Base-by-base conservation (phyloP, 2,329 filamentous ascomycete genomes). In the Didymosphaeria variabile region DNA sequence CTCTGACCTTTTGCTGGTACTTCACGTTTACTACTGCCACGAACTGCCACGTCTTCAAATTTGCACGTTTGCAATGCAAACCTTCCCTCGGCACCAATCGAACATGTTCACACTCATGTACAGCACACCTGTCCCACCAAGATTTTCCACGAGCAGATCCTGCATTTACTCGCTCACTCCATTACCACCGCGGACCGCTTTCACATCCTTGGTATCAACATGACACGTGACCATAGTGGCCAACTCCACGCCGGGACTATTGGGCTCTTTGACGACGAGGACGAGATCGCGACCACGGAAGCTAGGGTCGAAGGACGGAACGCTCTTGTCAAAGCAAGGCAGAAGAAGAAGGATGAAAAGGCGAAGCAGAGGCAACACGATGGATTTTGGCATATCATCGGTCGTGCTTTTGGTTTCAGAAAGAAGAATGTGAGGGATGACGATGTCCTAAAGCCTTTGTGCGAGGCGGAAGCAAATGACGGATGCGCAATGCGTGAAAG, bases 231-330 rank as follows among this genome's bases (percentile, higher is more conserved):
- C 38, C 42, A 17, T 29, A 32, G 64, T 45, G 50, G 58, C n/a
- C 55, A 62, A 45, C 58, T 57, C 4, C 68, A 70, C 59, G 60
- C 66, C 2, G 68, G 66, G 19, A 50, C 53, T 46, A 58, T 63
- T 36, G 66, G 68, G 26, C 62, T 70, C 53, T 70, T 67, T 53
- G 68, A 70, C 50, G 66, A 67, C 40, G 46, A 38, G 0, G 60
- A 65, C 38, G 67, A 68, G 50, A n/a, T 50, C 21, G 53, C 51
- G 1, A 26, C 47, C 12, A 49, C 60, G 1, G 36, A 46, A n/a
- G 8, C 17, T n/a, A n/a, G 23, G 12, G 23, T 34, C 8, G 17
- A 32, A 29, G 36, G 36, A 21, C 32, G 8, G 9, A 19, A 7
- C 8, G 51, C 36, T 13, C 15, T 54, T 17, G 23, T 34, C 9